Evolutionary conservation across 805 yeast species (phyloP), one percentile per base, ranked within the genome.

Genomic region (Candida nemodendra): DNA sequence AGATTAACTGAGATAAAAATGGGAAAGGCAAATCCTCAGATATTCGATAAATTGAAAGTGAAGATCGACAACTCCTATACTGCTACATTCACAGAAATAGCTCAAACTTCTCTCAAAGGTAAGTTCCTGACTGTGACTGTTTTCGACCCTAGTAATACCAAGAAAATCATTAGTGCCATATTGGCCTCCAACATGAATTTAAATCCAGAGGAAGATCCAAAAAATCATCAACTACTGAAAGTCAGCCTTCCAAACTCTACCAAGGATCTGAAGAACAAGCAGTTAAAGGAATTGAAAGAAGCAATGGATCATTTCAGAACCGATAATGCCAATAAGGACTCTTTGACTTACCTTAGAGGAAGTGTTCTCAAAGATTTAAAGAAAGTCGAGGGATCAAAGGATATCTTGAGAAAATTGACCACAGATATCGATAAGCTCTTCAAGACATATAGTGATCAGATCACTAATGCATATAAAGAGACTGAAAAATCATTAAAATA

Each of bases 241-340:
- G 81, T 88, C 13, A 75, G 85, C 2, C 66, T 89, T 42, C 95
- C 95, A 12, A 79, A 88, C 18, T 74, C 81, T 13, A 80, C 91
- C 3, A 72, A 80, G 4, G 95, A 84, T 40, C 67, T 81, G 18
- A 80, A 75, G 66, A 40, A 38, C 15, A 64, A 68, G 44, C 80
- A 75, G 39, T 72, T 69, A 7, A 82, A 79, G 53, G 72, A 74
- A 9, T 65, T 87, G 57, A 89, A 88, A 56, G 72, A 69, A n/a
- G 69, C 72, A 1, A 77, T 69, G 47, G 95, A 88, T 47, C 72
- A 71, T 35, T 79, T 71, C 61, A 79, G 78, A 42, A 76, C 74
- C 44, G 67, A 79, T 9, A 57, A 66, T 4, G 56, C 66, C 7
- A 54, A 61, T 27, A 72, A 68, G 38, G 61, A 64, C 35, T 76